These are phyloP conservation scores for Sechiopsis laciniata DNA, from an alignment of 306 rosid species.

Conservation along the genomic window DNA sequence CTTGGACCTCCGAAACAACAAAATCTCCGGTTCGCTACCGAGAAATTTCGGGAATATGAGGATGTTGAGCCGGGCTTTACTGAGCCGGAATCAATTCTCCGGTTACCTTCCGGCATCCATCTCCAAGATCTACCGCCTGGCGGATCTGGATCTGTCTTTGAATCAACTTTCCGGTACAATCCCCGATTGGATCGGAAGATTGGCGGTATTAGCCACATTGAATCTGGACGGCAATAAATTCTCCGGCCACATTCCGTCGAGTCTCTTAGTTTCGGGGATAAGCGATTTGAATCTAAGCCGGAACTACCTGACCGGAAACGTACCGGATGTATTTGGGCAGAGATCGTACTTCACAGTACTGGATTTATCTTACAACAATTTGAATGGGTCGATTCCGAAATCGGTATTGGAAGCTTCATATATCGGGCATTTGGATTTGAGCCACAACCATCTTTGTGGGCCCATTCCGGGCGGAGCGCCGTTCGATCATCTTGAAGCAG, in stretches of 20 bases:
- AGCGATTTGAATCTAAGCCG: conserved; percentile 70
- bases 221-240: conserved; percentile 67
- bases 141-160: conserved; percentile 75
- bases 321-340: conserved; percentile 53
- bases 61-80: conserved; percentile 81
- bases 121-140: conserved; percentile 63
- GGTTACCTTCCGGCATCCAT: conserved; percentile 59
- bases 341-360: conserved; percentile 69
- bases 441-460: conserved; percentile 88
- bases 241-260: conserved; percentile 48
- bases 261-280: conserved; percentile 47
- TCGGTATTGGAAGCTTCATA: conserved; percentile 52
- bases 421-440: conserved; percentile 86
- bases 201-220: conserved; percentile 64
- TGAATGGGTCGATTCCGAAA: conserved; percentile 59
- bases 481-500: conserved; percentile 81
- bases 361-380: conserved; percentile 57
- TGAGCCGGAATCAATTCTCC: conserved; percentile 54
- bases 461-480: conserved; percentile 71
- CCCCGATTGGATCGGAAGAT: conserved; percentile 54
- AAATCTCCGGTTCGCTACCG: conserved; percentile 53
- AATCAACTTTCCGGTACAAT: conserved; percentile 58
- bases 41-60: conserved; percentile 34
- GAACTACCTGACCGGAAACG: conserved; percentile 40
- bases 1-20: conserved; percentile 76